Evolutionary conservation across 768 basidiomycete species (phyloP).

Genomic region (Megacollybia marginata): DNA sequence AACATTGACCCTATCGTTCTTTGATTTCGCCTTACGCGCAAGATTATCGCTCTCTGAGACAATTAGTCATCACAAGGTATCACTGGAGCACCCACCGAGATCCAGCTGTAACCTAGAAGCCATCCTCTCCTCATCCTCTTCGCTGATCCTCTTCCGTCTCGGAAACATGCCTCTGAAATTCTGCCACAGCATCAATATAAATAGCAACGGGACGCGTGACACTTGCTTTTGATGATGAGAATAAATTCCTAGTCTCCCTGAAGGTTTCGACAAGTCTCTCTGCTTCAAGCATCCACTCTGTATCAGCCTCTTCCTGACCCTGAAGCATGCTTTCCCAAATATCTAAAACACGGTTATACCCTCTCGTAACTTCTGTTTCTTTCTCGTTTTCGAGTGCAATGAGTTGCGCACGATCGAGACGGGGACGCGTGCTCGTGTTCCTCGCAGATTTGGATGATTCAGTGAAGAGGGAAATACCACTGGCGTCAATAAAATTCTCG

Average conservation of each 20-base stretch:
- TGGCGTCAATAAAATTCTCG: background rate
- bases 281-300: conserved; percentile 78
- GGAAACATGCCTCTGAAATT: conserved; percentile 68
- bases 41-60: conserved; percentile 48
- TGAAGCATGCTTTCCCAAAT: conserved; percentile 52
- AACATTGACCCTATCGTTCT: conserved; percentile 44
- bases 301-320: conserved; percentile 27
- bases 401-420: conserved; percentile 52
- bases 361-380: conserved; percentile 54
- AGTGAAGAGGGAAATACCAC: background rate
- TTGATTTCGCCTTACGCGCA: conserved; percentile 39
- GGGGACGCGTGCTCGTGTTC: conserved; percentile 26
- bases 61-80: background rate
- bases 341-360: conserved; percentile 53
- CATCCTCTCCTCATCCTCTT: conserved; percentile 66
- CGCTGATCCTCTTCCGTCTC: conserved; percentile 30
- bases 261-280: conserved; percentile 86
- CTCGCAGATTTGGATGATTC: conserved; percentile 12
- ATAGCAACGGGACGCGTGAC: background rate
- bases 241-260: conserved; percentile 79
- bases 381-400: conserved; percentile 57
- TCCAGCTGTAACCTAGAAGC: conserved; percentile 71
- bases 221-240: conserved; percentile 68
- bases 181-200: conserved; percentile 12
- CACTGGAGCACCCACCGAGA: conserved; percentile 38